Evolutionary conservation across 1,284 basidiomycete species (phyloP), one percentile per base, ranked within the genome.

Genomic region (Hemileia vastatrix): DNA sequence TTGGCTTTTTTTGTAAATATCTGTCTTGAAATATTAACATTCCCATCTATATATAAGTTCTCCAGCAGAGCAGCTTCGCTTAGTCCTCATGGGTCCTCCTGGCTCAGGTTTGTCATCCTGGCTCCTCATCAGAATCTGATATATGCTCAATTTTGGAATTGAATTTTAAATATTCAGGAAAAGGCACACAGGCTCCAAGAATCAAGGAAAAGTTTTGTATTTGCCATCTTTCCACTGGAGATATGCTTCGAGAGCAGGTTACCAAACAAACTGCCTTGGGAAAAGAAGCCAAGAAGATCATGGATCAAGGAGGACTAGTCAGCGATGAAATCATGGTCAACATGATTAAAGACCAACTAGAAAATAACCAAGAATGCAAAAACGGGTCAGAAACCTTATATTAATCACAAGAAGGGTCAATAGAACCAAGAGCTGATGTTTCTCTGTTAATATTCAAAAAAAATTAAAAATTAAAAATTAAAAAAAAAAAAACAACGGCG

Each of bases 221-320:
- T 57, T 98, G 94, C 81, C 94, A 98, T 80, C 82, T 98, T 69
- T 93, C 94, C 32, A 98, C 94, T 31, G 94, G 94, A 43, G 94
- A 98, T 80, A 95, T 98, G 90, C 82, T 98, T 64, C 88, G 94
- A 54, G 90, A 93, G 68, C 92, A 98, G 78, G 92, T 98, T 64
- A 72, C 83, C 48, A 80, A 86, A 76, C 87, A 94, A 79, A 96
- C 94, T 4, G 80, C 84, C 45, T 83, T 98, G 54, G 94, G 94
- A 66, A 80, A 87, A 62, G 83, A 89, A 73, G 94, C 94, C 36
- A 97, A 98, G 83, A 92, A 93, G 79, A 87, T 97, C 77, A 97
- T 98, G 90, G 93, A 97, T 77, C 82, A 84, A 33, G 93, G 94
- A 54, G 91, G 87, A 23, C 84, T 98, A 57, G 92, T 98, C 63